Evolutionary conservation across 352 stramenopile genomes (phyloP).

Genomic region (Blastocystis hominis): DNA sequence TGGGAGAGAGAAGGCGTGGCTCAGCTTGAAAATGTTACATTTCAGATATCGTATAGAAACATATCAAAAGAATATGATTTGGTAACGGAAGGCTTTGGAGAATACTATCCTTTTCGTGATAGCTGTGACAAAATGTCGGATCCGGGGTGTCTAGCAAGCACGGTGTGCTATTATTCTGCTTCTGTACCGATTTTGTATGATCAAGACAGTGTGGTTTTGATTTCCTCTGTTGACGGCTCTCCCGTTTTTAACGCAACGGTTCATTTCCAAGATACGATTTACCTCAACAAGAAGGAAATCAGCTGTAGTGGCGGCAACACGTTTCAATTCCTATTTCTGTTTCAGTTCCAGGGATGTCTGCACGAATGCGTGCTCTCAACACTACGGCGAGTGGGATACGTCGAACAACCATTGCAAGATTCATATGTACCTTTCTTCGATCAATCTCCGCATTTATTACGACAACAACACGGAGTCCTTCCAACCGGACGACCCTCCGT

Average conservation of each 20-base stretch:
- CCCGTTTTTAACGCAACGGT: not conserved
- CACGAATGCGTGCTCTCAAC: not conserved
- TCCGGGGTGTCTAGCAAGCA: not conserved
- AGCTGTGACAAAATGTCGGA: not conserved
- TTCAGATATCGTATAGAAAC: not conserved
- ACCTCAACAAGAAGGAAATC: conserved; percentile 30
- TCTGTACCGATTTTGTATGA: not conserved
- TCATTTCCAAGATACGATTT: not conserved
- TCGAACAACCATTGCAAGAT: not conserved
- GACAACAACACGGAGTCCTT: not conserved
- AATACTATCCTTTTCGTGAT: conserved; percentile 33
- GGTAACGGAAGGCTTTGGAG: not conserved
- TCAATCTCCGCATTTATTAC: not conserved
- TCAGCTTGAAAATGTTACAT: not conserved
- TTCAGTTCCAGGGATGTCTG: not conserved
- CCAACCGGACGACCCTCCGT: not conserved
- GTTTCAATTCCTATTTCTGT: not conserved
- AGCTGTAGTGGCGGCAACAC: conserved; percentile 3
- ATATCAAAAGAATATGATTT: not conserved
- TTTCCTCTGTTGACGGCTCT: not conserved
- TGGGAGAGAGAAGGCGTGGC: not conserved
- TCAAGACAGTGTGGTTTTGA: not conserved
- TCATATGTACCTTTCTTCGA: not conserved
- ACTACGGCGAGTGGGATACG: not conserved
- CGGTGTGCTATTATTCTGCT: not conserved